Base-by-base conservation (phyloP, 768 basidiomycete species). In the Boletellus emodensis region DNA sequence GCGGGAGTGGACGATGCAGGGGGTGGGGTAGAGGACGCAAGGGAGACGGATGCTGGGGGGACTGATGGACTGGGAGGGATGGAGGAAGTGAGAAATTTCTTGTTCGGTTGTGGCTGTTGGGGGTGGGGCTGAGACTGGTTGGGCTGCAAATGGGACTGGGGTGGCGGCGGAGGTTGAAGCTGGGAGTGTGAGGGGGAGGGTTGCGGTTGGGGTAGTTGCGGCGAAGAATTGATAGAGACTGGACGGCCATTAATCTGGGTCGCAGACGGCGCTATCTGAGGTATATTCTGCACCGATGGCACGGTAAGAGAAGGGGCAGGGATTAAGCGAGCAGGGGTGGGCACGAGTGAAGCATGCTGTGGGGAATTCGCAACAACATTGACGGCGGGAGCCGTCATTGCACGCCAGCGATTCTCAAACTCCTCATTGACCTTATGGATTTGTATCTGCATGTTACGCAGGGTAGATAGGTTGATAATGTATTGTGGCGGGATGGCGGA, bases 1-100 rank as follows among this genome's bases (percentile, higher is more conserved):
- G 74, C 75, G 10, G 84, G 82, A 5, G 84, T 85, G 1, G 78
- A 69, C 8, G 72, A 68, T 2, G 72, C 72, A 41, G 79, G 76
- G 22, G 78, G 73, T 4, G 82, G 76, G 3, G 80, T 79, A 34
- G 71, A 67, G 26, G 71, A 60, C 35, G 57, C 32, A 39, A 61
- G 6, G 32, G 45, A 52, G 12, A 54, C 8, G 3, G 53, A 26
- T 15, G 44, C 48, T n/a, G 57, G 55, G n/a, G 35, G 57, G 22
- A 42, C 49, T 15, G 64, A 58, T 7, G 68, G 59, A 39, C 54
- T 68, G n/a, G 52, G 57, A 4, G 68, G 49, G 24, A 60, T 51
- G 33, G 61, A 44, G 0, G 54, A 17, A 17, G 37, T 55, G 41
- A 54, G 37, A 26, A 41, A 37, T 34, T 60, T 67, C 61, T 55